Conservation (phyloP, 2,329 filamentous ascomycete genomes). For the Colletotrichum tanaceti region DNA sequence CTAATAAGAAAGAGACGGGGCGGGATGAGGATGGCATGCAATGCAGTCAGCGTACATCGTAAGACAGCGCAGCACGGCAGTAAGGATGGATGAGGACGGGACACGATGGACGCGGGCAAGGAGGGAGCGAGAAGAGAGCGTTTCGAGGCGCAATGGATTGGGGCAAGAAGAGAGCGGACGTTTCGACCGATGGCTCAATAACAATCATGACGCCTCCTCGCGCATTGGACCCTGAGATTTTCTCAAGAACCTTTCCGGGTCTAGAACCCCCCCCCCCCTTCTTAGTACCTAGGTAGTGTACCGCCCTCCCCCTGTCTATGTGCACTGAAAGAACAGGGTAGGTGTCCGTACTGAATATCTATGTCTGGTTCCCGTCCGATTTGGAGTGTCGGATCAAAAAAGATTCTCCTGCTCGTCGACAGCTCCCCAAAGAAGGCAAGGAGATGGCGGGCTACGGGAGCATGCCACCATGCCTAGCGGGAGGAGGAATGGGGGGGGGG, state of each 20-base stretch:
- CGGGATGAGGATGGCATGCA: too few relatives aligned
- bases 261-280: too few relatives aligned
- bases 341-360: too few relatives aligned
- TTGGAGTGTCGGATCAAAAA: slow-evolving; percentile 19
- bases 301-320: too few relatives aligned
- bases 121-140: neutral
- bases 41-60: neutral
- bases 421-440: slow-evolving; percentile 12
- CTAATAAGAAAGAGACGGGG: neutral
- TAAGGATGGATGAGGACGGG: neutral
- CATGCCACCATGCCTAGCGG: neutral
- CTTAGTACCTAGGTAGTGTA: too few relatives aligned
- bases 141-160: neutral
- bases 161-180: neutral
- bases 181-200: slow-evolving; percentile 1
- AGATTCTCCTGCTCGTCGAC: neutral
- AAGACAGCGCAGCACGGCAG: neutral
- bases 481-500: neutral
- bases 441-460: slow-evolving; percentile 16
- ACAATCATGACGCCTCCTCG: slow-evolving; percentile 20
- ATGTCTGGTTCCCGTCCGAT: slow-evolving; percentile 7
- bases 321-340: too few relatives aligned
- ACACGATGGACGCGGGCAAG: neutral
- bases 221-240: slow-evolving; percentile 37
- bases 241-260: slow-evolving; percentile 13